Conservation (phyloP, 345 rosid genomes). For the Populus nigra region DNA sequence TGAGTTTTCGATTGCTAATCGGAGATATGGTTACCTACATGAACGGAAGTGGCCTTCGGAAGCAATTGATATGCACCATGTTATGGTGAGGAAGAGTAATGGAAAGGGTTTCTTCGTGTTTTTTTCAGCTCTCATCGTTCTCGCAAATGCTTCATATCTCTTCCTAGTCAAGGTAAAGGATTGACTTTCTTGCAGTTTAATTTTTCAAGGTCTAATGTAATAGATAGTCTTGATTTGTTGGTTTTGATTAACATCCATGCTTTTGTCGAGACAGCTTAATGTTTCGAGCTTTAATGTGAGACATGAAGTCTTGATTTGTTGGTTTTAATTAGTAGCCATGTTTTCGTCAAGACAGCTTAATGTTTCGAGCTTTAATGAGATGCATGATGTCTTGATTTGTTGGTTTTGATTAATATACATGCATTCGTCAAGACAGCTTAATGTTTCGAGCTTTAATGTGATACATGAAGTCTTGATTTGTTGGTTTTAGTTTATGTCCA, state of each 20-base stretch:
- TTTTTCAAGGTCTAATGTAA: not conserved
- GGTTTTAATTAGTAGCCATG: no score
- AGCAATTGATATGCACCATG: conserved; percentile 58
- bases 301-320: no score
- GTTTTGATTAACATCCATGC: no score
- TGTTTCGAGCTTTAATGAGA: no score
- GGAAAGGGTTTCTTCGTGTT: conserved; percentile 27
- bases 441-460: not conserved
- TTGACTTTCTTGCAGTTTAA: not conserved
- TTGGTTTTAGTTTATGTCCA: not conserved
- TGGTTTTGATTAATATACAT: no score
- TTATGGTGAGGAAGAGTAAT: conserved; percentile 44
- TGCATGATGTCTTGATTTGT: no score
- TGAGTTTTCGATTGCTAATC: conserved; percentile 32
- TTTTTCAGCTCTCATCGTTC: conserved; percentile 35
- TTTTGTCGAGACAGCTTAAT: no score
- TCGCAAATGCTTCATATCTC: conserved; percentile 33
- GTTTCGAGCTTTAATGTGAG: no score
- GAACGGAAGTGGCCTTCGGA: conserved; percentile 42
- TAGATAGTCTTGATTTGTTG: no score
- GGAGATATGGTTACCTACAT: conserved; percentile 42
- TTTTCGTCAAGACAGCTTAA: no score
- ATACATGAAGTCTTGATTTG: not conserved
- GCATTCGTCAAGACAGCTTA: no score
- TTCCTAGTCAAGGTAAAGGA: conserved; percentile 48